Evolutionary conservation across 78 protist genomes (phyloP), one percentile per base, ranked within the genome.

Genomic region (Paratrimastix pyriformis): DNA sequence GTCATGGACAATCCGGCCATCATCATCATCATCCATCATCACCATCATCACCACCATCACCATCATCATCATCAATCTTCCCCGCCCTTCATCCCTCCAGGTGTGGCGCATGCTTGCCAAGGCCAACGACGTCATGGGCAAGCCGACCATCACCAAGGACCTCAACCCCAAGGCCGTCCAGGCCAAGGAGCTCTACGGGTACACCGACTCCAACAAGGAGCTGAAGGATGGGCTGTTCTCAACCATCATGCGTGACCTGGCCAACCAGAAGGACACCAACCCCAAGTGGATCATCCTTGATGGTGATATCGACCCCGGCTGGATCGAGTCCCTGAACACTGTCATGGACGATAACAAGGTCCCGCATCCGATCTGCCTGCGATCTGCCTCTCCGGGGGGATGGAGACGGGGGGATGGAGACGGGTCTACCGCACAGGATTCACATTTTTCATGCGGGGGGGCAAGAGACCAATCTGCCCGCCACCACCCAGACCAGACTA

Each of bases 331-430:
- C 30, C 72, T 91, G 82, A 91, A 91, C 89, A 87, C 93, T 5
- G 93, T 88, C 26, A 84, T 88, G 93, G 96, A 91, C 79, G 96
- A 91, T 80, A 91, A 91, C 88, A 86, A 86, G 85, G 74, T 87
- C 44, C n/a, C n/a, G n/a, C n/a, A n/a, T n/a, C n/a, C n/a, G n/a
- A n/a, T n/a, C n/a, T n/a, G n/a, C n/a, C n/a, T n/a, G n/a, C n/a
- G n/a, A n/a, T n/a, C n/a, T n/a, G n/a, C n/a, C n/a, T n/a, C n/a
- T n/a, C n/a, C n/a, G n/a, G n/a, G n/a, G n/a, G n/a, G n/a, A n/a
- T n/a, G n/a, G n/a, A n/a, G n/a, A n/a, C n/a, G n/a, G n/a, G n/a
- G n/a, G n/a, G n/a, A n/a, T n/a, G n/a, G n/a, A n/a, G n/a, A n/a
- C n/a, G n/a, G n/a, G n/a, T n/a, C n/a, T n/a, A n/a, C n/a, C n/a